phyloP scores from a whole-genome alignment of 2,329 filamentous ascomycete genomes.

The Aspergillus neotritici region DNA sequence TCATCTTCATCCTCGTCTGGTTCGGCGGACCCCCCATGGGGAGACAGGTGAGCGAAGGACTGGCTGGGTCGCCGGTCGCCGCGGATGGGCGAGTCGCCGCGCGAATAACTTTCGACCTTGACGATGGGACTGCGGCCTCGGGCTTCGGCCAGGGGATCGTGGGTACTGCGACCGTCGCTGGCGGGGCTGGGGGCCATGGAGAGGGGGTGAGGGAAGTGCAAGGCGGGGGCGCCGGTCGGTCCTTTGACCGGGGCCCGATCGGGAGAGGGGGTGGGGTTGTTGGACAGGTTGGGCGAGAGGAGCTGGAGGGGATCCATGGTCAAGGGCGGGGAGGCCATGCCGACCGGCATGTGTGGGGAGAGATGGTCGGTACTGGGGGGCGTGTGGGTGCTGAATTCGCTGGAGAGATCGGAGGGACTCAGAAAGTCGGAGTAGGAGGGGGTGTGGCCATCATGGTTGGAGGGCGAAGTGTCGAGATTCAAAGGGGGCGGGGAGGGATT shows the following conservation, averaged over 20 bases:
- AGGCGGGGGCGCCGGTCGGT: conserved; percentile 12
- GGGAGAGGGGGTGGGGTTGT: conserved; percentile 26
- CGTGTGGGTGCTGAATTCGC: conserved; percentile 25
- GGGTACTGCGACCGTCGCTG: conserved; percentile 20
- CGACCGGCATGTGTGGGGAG: conserved; percentile 11
- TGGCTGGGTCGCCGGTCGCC: conserved; percentile 27
- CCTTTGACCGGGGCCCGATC: conserved; percentile 11
- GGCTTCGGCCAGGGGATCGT: conserved; percentile 15
- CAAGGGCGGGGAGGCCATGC: conserved; percentile 12
- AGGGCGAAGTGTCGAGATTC: conserved; percentile 5
- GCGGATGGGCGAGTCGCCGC: conserved; percentile 41
- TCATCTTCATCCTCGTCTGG: conserved; percentile 22
- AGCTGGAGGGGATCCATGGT: conserved; percentile 24
- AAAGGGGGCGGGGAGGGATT: conserved; percentile 12
- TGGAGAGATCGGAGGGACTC: conserved; percentile 25
- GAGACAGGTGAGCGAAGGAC: conserved; percentile 34
- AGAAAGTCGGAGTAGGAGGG: conserved; percentile 25
- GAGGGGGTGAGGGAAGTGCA: conserved; percentile 18
- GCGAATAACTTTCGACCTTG: conserved; percentile 38
- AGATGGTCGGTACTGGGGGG: conserved; percentile 21
- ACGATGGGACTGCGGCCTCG: conserved; percentile 40
- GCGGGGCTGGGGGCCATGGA: conserved; percentile 21
- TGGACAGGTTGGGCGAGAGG: conserved; percentile 29
- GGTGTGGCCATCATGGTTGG: conserved; percentile 12
- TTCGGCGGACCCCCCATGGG: conserved; percentile 23